Evolutionary conservation across 2,329 filamentous ascomycete species (phyloP).

Genomic region (Fusarium sp.): DNA sequence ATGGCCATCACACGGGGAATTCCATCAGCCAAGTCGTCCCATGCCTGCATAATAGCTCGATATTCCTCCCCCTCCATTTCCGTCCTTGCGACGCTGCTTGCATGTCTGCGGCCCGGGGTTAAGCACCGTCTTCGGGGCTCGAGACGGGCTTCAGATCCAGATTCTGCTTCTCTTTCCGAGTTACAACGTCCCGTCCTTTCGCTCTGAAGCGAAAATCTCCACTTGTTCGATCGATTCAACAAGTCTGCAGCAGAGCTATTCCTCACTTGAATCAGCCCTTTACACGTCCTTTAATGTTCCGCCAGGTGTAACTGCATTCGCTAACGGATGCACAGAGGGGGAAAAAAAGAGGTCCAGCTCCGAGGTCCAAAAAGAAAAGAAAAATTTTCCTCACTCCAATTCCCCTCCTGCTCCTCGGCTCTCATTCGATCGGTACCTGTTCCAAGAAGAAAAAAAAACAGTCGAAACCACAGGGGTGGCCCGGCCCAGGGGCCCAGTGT

Average conservation of each 20-base stretch:
- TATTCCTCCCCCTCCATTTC: slow-evolving; percentile 1
- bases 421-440: slow-evolving; percentile 33
- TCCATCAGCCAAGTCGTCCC: slow-evolving; percentile 35
- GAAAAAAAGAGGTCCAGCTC: neutral
- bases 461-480: slow-evolving; percentile 19
- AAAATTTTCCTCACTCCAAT: slow-evolving; percentile 20
- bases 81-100: slow-evolving; percentile 20
- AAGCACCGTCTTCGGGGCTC: slow-evolving; percentile 23
- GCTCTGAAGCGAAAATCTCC: neutral
- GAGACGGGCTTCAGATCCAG: slow-evolving; percentile 6
- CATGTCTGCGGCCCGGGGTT: slow-evolving; percentile 18
- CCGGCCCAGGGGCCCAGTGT: slow-evolving; percentile 18
- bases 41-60: slow-evolving; percentile 37
- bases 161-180: slow-evolving; percentile 14
- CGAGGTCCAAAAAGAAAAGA: slow-evolving; percentile 17
- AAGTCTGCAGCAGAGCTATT: neutral
- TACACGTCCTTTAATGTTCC: neutral
- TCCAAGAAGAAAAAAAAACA: slow-evolving; percentile 19
- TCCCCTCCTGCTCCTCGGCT: slow-evolving; percentile 8
- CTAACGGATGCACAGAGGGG: neutral
- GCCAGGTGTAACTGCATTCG: neutral
- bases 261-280: neutral
- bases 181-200: neutral
- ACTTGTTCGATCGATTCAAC: slow-evolving; percentile 9
- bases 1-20: slow-evolving; percentile 35